phyloP scores from a whole-genome alignment of 129 eudicot genomes.

The Artemisia annua region DNA sequence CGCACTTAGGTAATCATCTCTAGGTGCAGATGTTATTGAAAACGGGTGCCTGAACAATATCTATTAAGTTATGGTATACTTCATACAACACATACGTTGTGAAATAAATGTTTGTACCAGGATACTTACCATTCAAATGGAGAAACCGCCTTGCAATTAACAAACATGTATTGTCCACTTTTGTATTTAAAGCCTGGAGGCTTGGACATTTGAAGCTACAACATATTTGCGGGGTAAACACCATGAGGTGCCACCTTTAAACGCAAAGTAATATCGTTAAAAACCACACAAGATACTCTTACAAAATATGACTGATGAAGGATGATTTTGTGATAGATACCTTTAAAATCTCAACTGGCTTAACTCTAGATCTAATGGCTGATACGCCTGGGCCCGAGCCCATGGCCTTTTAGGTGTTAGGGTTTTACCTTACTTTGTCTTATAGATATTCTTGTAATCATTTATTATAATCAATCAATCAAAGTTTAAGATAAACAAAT shows the following conservation, averaged over 20 bases:
- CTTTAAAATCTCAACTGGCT: too few species aligned
- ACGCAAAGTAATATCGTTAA: too few species aligned
- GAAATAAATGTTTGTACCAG: neutral
- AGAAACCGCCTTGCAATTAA: slow-evolving; percentile 15
- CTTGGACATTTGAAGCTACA: slow-evolving; percentile 16
- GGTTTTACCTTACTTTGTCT: too few species aligned
- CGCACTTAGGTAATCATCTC: slow-evolving; percentile 15
- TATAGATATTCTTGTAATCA: too few species aligned
- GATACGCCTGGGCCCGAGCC: too few species aligned
- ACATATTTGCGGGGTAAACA: slow-evolving; percentile 12
- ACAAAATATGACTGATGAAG: too few species aligned
- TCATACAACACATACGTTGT: neutral
- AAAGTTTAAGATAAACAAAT: too few species aligned
- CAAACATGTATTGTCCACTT: slow-evolving; percentile 27
- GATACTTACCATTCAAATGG: slow-evolving; percentile 14
- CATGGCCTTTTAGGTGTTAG: too few species aligned
- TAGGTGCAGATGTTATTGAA: slow-evolving; percentile 23
- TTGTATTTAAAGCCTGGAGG: slow-evolving; percentile 14
- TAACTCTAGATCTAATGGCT: too few species aligned
- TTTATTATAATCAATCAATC: too few species aligned
- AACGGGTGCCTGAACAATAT: slow-evolving; percentile 16
- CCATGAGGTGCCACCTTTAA: neutral
- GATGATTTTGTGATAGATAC: too few species aligned
- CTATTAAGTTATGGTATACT: neutral
- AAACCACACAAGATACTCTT: too few species aligned